These are phyloP conservation scores for Colletotrichum plurivorum DNA, from an alignment of 2,329 filamentous ascomycete genomes.

Conservation along the genomic window DNA sequence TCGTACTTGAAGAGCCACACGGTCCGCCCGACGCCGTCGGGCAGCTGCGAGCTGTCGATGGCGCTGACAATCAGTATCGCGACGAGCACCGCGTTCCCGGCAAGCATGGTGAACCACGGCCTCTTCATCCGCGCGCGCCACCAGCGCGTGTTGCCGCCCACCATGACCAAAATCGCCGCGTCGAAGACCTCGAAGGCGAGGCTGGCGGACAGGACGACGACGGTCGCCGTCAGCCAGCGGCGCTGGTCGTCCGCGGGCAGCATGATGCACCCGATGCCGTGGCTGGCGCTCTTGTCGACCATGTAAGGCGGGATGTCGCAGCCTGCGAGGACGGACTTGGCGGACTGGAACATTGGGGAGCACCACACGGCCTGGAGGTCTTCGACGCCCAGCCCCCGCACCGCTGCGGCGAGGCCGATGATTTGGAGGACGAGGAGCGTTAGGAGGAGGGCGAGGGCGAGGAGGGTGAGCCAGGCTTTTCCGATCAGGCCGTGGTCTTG, in stretches of 20 bases:
- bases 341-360: constrained; percentile 39
- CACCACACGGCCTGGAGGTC: constrained; percentile 37
- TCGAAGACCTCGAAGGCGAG: constrained; percentile 34
- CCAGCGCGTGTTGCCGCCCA: constrained; percentile 26
- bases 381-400: neutral
- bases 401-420: constrained; percentile 35
- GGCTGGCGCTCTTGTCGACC: constrained; percentile 25
- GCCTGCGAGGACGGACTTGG: constrained; percentile 26
- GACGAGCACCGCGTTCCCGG: constrained; percentile 29
- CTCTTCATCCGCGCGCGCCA: constrained; percentile 30
- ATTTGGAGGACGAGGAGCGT: constrained; percentile 33
- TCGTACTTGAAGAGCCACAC: constrained; percentile 38
- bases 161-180: constrained; percentile 30
- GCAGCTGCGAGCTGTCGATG: constrained; percentile 18
- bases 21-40: neutral
- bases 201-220: constrained; percentile 26
- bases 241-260: constrained; percentile 35
- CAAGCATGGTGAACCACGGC: constrained; percentile 41
- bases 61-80: constrained; percentile 24
- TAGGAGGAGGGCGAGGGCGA: constrained; percentile 31
- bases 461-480: constrained; percentile 36
- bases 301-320: constrained; percentile 14
- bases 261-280: constrained; percentile 37
- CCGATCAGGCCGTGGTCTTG: constrained; percentile 24
- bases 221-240: constrained; percentile 38